These are phyloP conservation scores for Flaveria brownii DNA, from an alignment of 129 eudicot genomes.

Conservation along the genomic window DNA sequence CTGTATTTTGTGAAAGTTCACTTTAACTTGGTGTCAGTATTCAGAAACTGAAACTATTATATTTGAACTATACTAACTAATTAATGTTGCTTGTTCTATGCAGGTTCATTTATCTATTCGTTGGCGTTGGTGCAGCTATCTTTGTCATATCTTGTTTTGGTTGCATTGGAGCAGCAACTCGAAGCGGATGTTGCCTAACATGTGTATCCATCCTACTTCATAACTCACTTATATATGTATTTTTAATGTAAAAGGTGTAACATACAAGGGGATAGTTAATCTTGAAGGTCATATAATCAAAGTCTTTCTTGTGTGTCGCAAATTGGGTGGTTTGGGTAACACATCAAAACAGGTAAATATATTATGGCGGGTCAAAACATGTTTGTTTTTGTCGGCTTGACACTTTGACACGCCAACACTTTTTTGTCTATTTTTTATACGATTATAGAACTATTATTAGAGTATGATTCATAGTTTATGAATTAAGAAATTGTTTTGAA, in stretches of 20 bases:
- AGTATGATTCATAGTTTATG: too few relatives aligned
- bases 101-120: conserved; percentile 87
- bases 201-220: conserved; percentile 85
- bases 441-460: too few relatives aligned
- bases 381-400: neutral
- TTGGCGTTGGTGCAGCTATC: conserved; percentile 68
- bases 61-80: neutral
- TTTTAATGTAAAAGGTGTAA: neutral
- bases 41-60: too few relatives aligned
- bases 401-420: neutral
- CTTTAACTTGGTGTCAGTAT: too few relatives aligned
- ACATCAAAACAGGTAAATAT: neutral
- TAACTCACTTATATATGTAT: neutral
- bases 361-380: neutral
- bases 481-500: too few relatives aligned
- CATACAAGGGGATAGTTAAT: neutral
- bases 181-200: conserved; percentile 85
- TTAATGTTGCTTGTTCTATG: conserved; percentile 18
- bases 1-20: too few relatives aligned
- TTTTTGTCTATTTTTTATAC: neutral
- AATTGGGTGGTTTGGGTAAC: neutral
- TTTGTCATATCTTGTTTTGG: conserved; percentile 81
- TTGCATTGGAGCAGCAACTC: conserved; percentile 79
- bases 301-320: neutral
- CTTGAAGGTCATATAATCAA: neutral